Conservation (phyloP, 371 early-diverging fungal species). For the Syncephalis plumigaleata region DNA sequence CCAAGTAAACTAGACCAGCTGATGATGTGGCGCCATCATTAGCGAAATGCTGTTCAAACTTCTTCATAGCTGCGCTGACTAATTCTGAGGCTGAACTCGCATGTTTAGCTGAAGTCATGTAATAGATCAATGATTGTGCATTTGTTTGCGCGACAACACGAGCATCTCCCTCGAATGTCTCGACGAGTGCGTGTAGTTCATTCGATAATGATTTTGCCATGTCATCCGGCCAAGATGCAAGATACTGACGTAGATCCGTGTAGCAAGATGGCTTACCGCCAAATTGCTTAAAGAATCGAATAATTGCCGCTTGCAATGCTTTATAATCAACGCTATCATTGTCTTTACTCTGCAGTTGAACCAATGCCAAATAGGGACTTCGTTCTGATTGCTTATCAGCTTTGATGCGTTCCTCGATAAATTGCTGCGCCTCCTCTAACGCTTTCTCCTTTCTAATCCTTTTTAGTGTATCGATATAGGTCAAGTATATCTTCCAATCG, state of each 20-base stretch:
- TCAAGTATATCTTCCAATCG: no score
- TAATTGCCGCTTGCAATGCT: constrained; percentile 19
- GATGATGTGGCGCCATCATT: background rate
- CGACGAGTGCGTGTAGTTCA: background rate
- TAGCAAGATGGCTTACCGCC: constrained; percentile 53
- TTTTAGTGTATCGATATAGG: no score
- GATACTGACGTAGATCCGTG: constrained; percentile 55
- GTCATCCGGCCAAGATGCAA: constrained; percentile 35
- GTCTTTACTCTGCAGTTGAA: constrained; percentile 31
- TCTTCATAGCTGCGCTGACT: background rate
- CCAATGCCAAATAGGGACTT: constrained; percentile 56
- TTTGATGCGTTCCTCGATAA: constrained; percentile 18
- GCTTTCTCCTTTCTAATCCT: no score
- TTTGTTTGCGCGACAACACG: background rate
- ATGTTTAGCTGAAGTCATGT: no score
- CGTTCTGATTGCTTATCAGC: constrained; percentile 28
- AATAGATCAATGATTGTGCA: background rate
- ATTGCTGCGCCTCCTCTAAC: constrained; percentile 17
- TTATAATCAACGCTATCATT: constrained; percentile 10
- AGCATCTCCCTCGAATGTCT: background rate
- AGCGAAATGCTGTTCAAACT: background rate
- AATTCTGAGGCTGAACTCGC: background rate
- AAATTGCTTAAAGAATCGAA: constrained; percentile 41
- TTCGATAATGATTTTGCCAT: constrained; percentile 10
- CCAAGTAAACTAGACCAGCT: background rate